Base-by-base conservation (phyloP, 2,329 filamentous ascomycete species). In the Aspergillus ibericus region DNA sequence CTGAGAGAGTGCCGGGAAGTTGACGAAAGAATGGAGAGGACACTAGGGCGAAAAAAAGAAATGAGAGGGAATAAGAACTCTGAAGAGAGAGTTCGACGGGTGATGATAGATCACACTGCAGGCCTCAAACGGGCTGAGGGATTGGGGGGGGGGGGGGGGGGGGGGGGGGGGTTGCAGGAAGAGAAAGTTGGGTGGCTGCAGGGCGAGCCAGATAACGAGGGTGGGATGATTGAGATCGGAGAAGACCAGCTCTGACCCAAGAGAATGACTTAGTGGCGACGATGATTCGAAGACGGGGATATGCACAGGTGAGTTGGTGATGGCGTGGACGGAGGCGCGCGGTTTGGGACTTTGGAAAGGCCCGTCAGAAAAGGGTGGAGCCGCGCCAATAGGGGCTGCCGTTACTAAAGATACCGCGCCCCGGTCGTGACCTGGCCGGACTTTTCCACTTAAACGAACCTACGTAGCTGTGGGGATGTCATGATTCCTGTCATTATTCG, bases 191-290 rank as follows among this genome's bases (percentile, higher is more conserved):
- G 52, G 46, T 47, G 58, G 46, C 48, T 57, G 53, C 53, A 57
- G 42, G 38, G 51, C 51, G 51, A 27, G 36, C 22, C 34, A 29
- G 57, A 53, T 53, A 61, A 59, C 53, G 59, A 59, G 59, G 40
- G 59, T 61, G 49, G 53, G 35, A 56, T 29, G 44, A 29, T 46
- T 34, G 25, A 13, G 54, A 55, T 38, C 44, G 34, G 27, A 46
- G 52, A 16, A 48, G 53, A 55, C 53, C 54, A 56, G 54, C 54
- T 56, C 54, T 56, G 35, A 32, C 35, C 34, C 35, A 32, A 38
- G 35, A 34, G 44, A 55, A 40, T 42, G 47, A 56, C 34, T 15
- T 20, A 36, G 46, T 50, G 35, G 44, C 35, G 35, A 57, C 55
- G 55, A 51, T 40, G 48, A 53, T 53, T 53, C 51, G 51, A 44